Conservation (phyloP, 2,329 filamentous ascomycete genomes). For the Diaporthe ampelina region DNA sequence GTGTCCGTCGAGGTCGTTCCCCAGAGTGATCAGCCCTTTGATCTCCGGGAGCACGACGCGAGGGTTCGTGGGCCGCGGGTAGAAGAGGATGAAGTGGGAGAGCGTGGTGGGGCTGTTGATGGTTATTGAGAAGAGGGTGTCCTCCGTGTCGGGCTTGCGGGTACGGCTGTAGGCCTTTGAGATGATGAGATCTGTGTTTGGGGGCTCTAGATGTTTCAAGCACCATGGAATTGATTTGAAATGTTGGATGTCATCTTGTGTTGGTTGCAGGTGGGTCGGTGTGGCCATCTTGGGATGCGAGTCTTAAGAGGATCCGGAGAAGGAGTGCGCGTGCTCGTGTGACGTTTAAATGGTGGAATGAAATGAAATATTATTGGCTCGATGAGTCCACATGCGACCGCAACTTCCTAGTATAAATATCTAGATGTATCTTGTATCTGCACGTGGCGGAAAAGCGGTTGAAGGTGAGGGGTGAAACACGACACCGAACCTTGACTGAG, state of each 20-base stretch:
- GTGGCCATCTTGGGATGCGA: background rate
- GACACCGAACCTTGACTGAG: background rate
- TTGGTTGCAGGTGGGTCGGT: background rate
- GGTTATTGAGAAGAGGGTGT: constrained; percentile 66
- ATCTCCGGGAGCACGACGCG: constrained; percentile 47
- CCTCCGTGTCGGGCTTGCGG: constrained; percentile 57
- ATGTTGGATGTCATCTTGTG: constrained; percentile 42
- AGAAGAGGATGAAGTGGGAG: constrained; percentile 58
- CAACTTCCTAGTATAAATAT: background rate
- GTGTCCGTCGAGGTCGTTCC: constrained; percentile 67
- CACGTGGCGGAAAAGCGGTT: too few relatives aligned
- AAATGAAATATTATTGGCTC: background rate
- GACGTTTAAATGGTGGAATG: background rate
- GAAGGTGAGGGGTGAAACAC: constrained; percentile 2
- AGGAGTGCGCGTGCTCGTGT: background rate
- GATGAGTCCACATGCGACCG: background rate
- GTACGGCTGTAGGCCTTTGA: constrained; percentile 54
- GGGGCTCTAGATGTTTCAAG: constrained; percentile 56
- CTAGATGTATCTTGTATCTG: background rate
- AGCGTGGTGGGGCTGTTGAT: constrained; percentile 66
- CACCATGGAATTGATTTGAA: constrained; percentile 64
- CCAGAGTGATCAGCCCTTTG: constrained; percentile 57
- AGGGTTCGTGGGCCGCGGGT: constrained; percentile 50
- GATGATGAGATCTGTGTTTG: constrained; percentile 52
- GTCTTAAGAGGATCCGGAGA: too few relatives aligned